Evolutionary conservation across 1,284 basidiomycete species (phyloP).

Genomic region (Mrakiaceae sp.): DNA sequence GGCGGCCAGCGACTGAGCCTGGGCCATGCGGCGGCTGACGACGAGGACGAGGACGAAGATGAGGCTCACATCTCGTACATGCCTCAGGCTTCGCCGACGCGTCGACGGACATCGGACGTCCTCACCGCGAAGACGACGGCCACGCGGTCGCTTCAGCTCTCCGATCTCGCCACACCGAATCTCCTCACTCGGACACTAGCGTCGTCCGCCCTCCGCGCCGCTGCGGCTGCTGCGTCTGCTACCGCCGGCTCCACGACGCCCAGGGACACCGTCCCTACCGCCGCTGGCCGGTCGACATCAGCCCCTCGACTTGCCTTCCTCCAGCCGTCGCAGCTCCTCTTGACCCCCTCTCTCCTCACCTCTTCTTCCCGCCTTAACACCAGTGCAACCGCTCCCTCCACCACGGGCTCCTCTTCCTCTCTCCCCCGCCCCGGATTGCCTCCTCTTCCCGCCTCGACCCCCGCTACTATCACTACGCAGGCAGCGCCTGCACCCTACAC

Average conservation of each 20-base stretch:
- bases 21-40: not conserved
- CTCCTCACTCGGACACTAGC: not conserved
- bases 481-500: not conserved
- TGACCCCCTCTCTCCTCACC: not conserved
- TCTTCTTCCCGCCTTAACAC: not conserved
- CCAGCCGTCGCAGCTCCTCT: too few species aligned
- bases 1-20: not conserved
- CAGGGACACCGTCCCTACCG: not conserved
- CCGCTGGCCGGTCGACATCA: too few species aligned
- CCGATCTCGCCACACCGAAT: not conserved
- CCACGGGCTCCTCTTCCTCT: not conserved
- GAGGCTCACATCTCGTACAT: conserved; percentile 3
- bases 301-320: too few species aligned
- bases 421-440: not conserved
- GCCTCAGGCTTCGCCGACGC: not conserved
- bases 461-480: not conserved
- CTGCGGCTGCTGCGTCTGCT: not conserved
- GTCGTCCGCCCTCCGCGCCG: not conserved
- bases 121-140: not conserved
- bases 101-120: not conserved
- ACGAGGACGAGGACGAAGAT: not conserved
- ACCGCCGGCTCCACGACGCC: not conserved
- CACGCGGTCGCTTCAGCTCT: too few species aligned
- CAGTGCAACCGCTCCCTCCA: not conserved
- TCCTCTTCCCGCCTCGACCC: not conserved